phyloP scores from a whole-genome alignment of 495 filamentous ascomycete species.

The Podospora conica region DNA sequence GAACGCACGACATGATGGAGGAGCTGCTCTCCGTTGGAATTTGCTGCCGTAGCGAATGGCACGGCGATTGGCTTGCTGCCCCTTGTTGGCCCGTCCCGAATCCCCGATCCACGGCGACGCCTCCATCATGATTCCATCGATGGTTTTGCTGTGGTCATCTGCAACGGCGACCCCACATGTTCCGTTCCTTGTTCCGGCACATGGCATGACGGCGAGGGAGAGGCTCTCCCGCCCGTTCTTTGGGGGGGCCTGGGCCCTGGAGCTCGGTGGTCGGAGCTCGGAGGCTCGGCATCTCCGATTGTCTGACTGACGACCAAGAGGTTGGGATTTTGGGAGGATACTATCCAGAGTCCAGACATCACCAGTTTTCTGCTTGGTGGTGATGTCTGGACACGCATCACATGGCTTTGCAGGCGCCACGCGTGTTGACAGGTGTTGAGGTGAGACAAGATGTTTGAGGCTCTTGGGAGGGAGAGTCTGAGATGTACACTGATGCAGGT shows the following conservation, averaged over 20 bases:
- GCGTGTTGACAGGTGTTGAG: background rate
- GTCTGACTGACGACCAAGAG: background rate
- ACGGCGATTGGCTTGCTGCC: background rate
- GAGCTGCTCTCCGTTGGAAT: background rate
- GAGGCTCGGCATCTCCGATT: background rate
- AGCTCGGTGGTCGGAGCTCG: slow-evolving; percentile 2
- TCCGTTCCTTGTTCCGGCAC: background rate
- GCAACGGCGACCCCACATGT: background rate
- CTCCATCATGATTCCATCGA: background rate
- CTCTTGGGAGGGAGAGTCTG: too few species aligned
- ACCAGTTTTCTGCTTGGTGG: too few species aligned
- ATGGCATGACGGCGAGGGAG: too few species aligned
- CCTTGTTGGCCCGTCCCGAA: too few species aligned
- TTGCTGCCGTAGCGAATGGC: too few species aligned
- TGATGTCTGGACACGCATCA: too few species aligned
- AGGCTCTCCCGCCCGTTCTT: background rate
- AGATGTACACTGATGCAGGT: too few species aligned
- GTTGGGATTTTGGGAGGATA: background rate
- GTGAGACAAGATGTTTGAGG: background rate
- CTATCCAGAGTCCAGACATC: too few species aligned
- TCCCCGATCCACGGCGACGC: background rate
- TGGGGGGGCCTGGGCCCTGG: background rate
- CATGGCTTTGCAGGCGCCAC: background rate
- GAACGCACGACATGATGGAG: background rate
- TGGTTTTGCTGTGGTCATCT: background rate